phyloP scores from a whole-genome alignment of 129 eudicot genomes.

The Flaveria linearis region DNA sequence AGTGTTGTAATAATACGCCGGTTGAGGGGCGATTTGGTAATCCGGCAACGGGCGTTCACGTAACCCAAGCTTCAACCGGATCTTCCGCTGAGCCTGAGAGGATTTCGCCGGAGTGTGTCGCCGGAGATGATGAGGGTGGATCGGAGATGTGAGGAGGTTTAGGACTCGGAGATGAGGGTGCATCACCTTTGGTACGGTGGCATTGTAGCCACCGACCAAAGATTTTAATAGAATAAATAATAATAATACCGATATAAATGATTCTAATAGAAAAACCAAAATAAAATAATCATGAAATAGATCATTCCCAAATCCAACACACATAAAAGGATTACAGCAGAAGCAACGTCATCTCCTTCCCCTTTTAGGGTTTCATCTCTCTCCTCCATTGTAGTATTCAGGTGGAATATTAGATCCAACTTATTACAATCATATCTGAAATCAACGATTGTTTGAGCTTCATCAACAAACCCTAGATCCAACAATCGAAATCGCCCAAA shows the following conservation, averaged over 20 bases:
- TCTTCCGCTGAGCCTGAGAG: too few relatives aligned
- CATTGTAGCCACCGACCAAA: too few relatives aligned
- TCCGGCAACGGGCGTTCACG: slow-evolving; percentile 56
- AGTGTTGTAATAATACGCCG: slow-evolving; percentile 59
- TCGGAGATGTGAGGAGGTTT: too few relatives aligned
- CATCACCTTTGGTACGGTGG: too few relatives aligned
- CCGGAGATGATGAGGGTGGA: too few relatives aligned
- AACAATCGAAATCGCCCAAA: slow-evolving; percentile 18
- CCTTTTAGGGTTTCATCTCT: slow-evolving; percentile 17
- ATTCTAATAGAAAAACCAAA: background rate
- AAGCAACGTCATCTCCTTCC: background rate
- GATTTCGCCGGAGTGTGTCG: too few relatives aligned
- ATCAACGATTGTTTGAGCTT: background rate
- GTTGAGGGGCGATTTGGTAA: slow-evolving; percentile 62
- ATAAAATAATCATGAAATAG: background rate
- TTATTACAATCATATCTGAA: background rate
- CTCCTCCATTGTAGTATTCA: background rate
- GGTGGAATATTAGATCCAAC: slow-evolving; percentile 23
- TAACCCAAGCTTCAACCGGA: slow-evolving; percentile 56
- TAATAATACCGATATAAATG: too few relatives aligned
- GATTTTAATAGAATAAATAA: too few relatives aligned
- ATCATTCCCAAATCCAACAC: background rate
- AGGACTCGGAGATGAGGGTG: too few relatives aligned
- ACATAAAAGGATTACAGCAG: background rate
- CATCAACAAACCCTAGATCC: slow-evolving; percentile 41